These are phyloP conservation scores for Catharanthus roseus DNA, from an alignment of 257 asterid species.

Conservation along the genomic window DNA sequence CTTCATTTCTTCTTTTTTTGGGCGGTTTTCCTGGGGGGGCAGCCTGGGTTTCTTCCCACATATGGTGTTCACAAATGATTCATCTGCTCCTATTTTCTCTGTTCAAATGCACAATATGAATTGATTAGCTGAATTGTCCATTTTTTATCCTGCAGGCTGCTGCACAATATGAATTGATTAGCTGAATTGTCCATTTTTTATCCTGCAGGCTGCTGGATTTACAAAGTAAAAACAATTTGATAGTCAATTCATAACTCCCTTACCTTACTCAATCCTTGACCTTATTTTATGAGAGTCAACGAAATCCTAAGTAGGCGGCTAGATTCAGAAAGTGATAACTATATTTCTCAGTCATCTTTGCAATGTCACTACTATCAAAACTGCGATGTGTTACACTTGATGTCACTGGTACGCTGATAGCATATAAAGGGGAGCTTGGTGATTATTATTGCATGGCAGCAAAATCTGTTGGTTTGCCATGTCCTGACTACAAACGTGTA, in stretches of 20 bases:
- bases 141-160: conserved; percentile 13
- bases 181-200: not conserved
- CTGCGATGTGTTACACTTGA: conserved; percentile 80
- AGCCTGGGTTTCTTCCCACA: no score
- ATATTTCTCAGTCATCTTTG: conserved; percentile 14
- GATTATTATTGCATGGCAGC: conserved; percentile 99
- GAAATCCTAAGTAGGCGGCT: not conserved
- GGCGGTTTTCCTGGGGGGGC: no score
- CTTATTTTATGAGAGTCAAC: not conserved
- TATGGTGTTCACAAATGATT: not conserved
- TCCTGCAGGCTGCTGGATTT: conserved; percentile 14
- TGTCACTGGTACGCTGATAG: conserved; percentile 93
- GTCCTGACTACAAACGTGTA: conserved; percentile 86
- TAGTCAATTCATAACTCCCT: not conserved
- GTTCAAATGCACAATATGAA: not conserved
- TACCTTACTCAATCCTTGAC: not conserved
- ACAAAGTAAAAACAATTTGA: not conserved
- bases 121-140: not conserved
- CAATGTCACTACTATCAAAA: conserved; percentile 62
- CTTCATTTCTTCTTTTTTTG: not conserved
- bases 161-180: not conserved
- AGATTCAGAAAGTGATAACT: not conserved
- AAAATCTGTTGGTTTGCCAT: conserved; percentile 80
- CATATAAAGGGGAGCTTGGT: conserved; percentile 98
- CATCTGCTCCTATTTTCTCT: conserved; percentile 4